phyloP scores from a whole-genome alignment of 139 green algal genomes.

The Coelastrella sp. region DNA sequence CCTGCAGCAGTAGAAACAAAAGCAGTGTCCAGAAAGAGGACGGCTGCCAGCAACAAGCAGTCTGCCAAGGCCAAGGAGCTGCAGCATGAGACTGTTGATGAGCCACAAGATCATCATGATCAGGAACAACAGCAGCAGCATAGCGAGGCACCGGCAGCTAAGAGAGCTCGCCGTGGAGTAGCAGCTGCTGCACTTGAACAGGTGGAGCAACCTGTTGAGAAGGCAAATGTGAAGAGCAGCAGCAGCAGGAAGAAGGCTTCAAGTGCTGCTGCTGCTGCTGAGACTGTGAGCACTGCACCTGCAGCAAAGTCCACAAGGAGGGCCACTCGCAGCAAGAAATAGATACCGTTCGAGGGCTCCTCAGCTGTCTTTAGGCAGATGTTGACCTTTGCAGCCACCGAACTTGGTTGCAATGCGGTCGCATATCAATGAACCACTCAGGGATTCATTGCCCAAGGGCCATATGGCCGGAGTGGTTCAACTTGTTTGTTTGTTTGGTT shows the following conservation, averaged over 20 bases:
- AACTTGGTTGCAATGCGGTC: too few relatives aligned
- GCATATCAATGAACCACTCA: too few relatives aligned
- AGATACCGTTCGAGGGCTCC: too few relatives aligned
- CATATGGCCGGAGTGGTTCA: too few relatives aligned
- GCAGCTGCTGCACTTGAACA: not conserved
- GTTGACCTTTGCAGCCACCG: too few relatives aligned
- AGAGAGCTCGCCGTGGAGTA: slow-evolving; percentile 1
- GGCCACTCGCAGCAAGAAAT: slow-evolving; percentile 37
- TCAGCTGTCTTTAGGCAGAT: too few relatives aligned
- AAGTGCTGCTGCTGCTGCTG: not conserved
- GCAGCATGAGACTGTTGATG: not conserved
- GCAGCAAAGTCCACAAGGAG: slow-evolving; percentile 14
- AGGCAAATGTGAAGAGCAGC: not conserved
- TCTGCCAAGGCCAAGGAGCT: not conserved
- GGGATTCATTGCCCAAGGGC: too few relatives aligned
- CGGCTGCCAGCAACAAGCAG: slow-evolving; percentile 1
- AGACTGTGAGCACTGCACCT: not conserved
- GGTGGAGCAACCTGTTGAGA: not conserved
- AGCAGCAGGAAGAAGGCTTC: slow-evolving; percentile 14
- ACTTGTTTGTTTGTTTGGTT: too few relatives aligned
- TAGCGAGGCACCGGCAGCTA: slow-evolving; percentile 9
- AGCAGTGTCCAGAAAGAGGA: not conserved
- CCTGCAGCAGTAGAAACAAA: too few relatives aligned
- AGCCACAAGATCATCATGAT: too few relatives aligned
- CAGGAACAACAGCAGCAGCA: slow-evolving; percentile 22